These are phyloP conservation scores for Coemansia sp. DNA, from an alignment of 192 early-diverging fungal species.

Conservation along the genomic window DNA sequence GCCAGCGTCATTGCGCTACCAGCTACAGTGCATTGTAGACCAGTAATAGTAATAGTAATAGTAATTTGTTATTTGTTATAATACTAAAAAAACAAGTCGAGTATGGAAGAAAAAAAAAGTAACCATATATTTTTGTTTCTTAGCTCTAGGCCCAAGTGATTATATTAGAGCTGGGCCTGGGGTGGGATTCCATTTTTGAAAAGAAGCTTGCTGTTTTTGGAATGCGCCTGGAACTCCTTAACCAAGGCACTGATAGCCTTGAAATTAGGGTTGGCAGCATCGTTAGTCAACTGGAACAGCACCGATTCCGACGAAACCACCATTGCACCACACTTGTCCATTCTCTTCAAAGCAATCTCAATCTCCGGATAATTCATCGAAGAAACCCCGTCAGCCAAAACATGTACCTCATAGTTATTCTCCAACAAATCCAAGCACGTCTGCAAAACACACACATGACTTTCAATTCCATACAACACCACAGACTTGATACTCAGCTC, in stretches of 20 bases:
- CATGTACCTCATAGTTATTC: constrained; percentile 75
- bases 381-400: constrained; percentile 92
- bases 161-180: constrained; percentile 16
- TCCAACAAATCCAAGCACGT: constrained; percentile 89
- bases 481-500: constrained; percentile 62
- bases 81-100: background rate
- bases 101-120: background rate
- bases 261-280: constrained; percentile 71
- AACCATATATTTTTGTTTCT: background rate
- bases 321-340: constrained; percentile 67
- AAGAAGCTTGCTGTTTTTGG: constrained; percentile 65
- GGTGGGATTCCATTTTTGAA: constrained; percentile 25
- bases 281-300: constrained; percentile 70
- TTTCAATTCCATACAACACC: constrained; percentile 91
- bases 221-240: constrained; percentile 78
- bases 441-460: constrained; percentile 95
- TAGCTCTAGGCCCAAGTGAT: no score
- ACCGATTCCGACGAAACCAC: constrained; percentile 77
- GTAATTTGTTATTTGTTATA: background rate
- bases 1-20: constrained; percentile 37
- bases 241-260: constrained; percentile 76
- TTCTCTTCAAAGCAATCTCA: constrained; percentile 75
- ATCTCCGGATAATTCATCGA: constrained; percentile 85
- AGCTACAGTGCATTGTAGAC: constrained; percentile 50
- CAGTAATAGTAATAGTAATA: constrained; percentile 12